Evolutionary conservation across 495 filamentous ascomycete species (phyloP).

Genomic region (Chaetomium tenue): DNA sequence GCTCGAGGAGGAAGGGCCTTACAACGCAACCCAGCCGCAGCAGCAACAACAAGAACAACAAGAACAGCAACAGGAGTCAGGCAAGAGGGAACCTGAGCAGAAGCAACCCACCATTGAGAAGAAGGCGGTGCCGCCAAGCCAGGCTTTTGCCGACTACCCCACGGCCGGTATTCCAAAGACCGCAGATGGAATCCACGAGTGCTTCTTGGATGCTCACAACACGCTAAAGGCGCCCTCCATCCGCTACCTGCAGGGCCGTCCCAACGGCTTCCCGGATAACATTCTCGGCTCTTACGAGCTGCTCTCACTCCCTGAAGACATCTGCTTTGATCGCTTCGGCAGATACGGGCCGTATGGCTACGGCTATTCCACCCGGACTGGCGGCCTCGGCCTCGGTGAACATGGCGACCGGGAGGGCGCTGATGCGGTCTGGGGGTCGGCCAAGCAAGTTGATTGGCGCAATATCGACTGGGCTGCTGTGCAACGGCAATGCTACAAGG

Average conservation of each 20-base stretch:
- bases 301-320: slow-evolving; percentile 75
- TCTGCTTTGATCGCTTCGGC: slow-evolving; percentile 94
- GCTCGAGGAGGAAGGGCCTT: slow-evolving; percentile 45
- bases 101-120: slow-evolving; percentile 43
- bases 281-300: slow-evolving; percentile 79
- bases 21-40: slow-evolving; percentile 36
- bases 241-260: slow-evolving; percentile 69
- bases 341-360: slow-evolving; percentile 85
- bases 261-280: slow-evolving; percentile 76
- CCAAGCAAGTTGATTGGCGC: slow-evolving; percentile 68
- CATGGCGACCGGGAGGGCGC: slow-evolving; percentile 74
- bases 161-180: slow-evolving; percentile 54
- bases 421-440: slow-evolving; percentile 68
- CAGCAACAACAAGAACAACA: too few species aligned
- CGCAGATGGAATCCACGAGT: slow-evolving; percentile 58
- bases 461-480: slow-evolving; percentile 70
- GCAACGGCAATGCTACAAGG: slow-evolving; percentile 65
- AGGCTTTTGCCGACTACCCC: slow-evolving; percentile 65
- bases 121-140: slow-evolving; percentile 66
- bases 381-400: slow-evolving; percentile 76
- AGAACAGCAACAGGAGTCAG: background rate
- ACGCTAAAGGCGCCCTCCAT: slow-evolving; percentile 63
- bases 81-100: slow-evolving; percentile 6
- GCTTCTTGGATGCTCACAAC: slow-evolving; percentile 67
- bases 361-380: slow-evolving; percentile 72